These are phyloP conservation scores for Phlebopus sp. DNA, from an alignment of 1,284 basidiomycete genomes.

Conservation along the genomic window DNA sequence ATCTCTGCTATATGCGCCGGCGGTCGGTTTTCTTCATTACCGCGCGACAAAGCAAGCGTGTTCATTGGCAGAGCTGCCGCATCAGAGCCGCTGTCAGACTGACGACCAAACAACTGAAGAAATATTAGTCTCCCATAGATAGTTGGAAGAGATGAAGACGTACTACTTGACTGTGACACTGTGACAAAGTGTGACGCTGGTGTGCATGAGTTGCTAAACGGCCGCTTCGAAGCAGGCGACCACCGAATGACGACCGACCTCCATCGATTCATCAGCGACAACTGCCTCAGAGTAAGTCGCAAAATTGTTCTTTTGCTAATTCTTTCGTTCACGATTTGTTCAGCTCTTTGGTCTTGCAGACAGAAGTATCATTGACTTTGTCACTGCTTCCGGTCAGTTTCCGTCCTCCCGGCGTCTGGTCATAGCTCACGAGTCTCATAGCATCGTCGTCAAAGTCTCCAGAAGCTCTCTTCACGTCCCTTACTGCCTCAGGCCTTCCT, in stretches of 20 bases:
- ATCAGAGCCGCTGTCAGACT: too few species aligned
- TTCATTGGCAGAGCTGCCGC: too few species aligned
- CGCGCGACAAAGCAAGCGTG: too few species aligned
- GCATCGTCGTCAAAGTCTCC: conserved; percentile 82
- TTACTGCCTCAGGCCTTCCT: conserved; percentile 78
- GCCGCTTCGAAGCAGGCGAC: conserved; percentile 17
- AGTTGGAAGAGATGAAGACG: too few species aligned
- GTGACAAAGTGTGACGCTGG: too few species aligned
- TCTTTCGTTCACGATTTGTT: conserved; percentile 1
- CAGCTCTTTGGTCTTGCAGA: conserved; percentile 84
- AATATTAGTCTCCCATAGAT: too few species aligned
- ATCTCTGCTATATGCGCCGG: too few species aligned
- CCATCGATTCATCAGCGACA: conserved; percentile 83
- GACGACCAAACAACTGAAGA: too few species aligned
- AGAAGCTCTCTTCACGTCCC: conserved; percentile 71
- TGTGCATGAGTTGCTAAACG: conserved; percentile 33
- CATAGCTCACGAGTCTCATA: conserved; percentile 28
- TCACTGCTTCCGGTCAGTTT: conserved; percentile 74
- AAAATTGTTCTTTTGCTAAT: not conserved
- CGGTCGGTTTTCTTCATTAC: too few species aligned
- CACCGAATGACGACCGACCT: conserved; percentile 46
- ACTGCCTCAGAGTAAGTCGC: conserved; percentile 68
- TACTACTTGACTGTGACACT: too few species aligned
- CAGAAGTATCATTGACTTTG: conserved; percentile 80
- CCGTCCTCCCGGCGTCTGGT: too few species aligned